phyloP scores from a whole-genome alignment of 1,284 basidiomycete genomes.

The Neonothopanus nambi region DNA sequence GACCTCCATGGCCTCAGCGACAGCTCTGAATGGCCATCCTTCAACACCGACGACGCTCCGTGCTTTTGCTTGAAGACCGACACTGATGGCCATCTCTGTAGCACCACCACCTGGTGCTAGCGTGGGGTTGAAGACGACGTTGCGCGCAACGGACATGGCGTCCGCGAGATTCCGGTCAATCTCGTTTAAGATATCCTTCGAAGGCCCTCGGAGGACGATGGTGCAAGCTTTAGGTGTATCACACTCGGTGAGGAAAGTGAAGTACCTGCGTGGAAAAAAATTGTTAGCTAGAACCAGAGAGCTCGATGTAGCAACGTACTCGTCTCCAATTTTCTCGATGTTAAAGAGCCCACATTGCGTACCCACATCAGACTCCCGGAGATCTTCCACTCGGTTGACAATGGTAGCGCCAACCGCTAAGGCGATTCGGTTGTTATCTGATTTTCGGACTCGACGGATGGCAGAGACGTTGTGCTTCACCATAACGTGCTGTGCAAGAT shows the following conservation, averaged over 20 bases:
- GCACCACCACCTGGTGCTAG: slow-evolving; percentile 95
- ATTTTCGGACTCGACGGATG: slow-evolving; percentile 93
- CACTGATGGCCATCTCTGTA: slow-evolving; percentile 96
- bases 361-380: slow-evolving; percentile 90
- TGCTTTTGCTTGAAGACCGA: slow-evolving; percentile 55
- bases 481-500: slow-evolving; percentile 93
- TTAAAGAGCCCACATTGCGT: slow-evolving; percentile 94
- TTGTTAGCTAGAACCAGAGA: slow-evolving; percentile 5
- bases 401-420: slow-evolving; percentile 95
- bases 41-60: slow-evolving; percentile 72
- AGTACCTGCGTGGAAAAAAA: slow-evolving; percentile 63
- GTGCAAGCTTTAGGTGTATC: slow-evolving; percentile 96
- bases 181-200: slow-evolving; percentile 98
- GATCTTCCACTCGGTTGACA: slow-evolving; percentile 94
- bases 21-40: slow-evolving; percentile 88
- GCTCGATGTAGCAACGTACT: slow-evolving; percentile 51
- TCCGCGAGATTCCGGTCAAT: slow-evolving; percentile 97
- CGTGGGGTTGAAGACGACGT: slow-evolving; percentile 93
- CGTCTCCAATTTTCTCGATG: slow-evolving; percentile 97
- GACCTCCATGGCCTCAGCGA: slow-evolving; percentile 96
- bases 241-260: slow-evolving; percentile 95
- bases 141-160: slow-evolving; percentile 96
- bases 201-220: slow-evolving; percentile 96
- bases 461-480: slow-evolving; percentile 90
- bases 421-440: slow-evolving; percentile 98